These are phyloP conservation scores for Peniophora sp. DNA, from an alignment of 1,284 basidiomycete genomes.

Conservation along the genomic window DNA sequence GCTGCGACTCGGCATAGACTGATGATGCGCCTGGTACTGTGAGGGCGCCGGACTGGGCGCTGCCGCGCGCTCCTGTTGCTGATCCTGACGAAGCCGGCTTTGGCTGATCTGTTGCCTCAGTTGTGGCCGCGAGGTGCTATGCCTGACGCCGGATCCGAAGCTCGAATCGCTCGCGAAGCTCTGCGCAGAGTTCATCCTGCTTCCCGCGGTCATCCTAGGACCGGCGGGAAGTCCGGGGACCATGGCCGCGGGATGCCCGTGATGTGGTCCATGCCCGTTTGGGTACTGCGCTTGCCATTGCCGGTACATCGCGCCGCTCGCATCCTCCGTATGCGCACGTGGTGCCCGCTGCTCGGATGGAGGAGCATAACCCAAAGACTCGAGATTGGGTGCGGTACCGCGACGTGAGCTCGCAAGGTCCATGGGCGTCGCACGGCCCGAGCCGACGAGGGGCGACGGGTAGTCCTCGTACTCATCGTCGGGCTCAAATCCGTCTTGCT, in stretches of 20 bases:
- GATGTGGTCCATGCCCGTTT: slow-evolving; percentile 7
- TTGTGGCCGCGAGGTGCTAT: slow-evolving; percentile 35
- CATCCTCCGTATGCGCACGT: slow-evolving; percentile 70
- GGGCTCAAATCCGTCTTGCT: slow-evolving; percentile 55
- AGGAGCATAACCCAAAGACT: slow-evolving; percentile 36
- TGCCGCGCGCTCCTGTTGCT: neutral
- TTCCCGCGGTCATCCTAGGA: slow-evolving; percentile 31
- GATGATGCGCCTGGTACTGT: slow-evolving; percentile 45
- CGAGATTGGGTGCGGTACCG: slow-evolving; percentile 37
- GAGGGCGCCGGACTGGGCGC: neutral
- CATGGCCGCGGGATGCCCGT: slow-evolving; percentile 13
- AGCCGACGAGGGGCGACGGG: slow-evolving; percentile 36
- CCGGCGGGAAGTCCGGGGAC: slow-evolving; percentile 16
- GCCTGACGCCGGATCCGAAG: slow-evolving; percentile 31
- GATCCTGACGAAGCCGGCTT: slow-evolving; percentile 41
- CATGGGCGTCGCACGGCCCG: slow-evolving; percentile 66
- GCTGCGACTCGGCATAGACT: too few species aligned
- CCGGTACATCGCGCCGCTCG: slow-evolving; percentile 53
- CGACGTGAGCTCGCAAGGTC: slow-evolving; percentile 30
- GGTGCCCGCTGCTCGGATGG: slow-evolving; percentile 39
- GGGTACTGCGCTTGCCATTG: slow-evolving; percentile 50
- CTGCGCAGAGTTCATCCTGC: slow-evolving; percentile 34
- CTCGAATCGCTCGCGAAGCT: slow-evolving; percentile 45
- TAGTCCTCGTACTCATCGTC: slow-evolving; percentile 75
- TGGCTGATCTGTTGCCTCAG: slow-evolving; percentile 69